Conservation (phyloP, 352 stramenopile species). For the Discostella stelligera region DNA sequence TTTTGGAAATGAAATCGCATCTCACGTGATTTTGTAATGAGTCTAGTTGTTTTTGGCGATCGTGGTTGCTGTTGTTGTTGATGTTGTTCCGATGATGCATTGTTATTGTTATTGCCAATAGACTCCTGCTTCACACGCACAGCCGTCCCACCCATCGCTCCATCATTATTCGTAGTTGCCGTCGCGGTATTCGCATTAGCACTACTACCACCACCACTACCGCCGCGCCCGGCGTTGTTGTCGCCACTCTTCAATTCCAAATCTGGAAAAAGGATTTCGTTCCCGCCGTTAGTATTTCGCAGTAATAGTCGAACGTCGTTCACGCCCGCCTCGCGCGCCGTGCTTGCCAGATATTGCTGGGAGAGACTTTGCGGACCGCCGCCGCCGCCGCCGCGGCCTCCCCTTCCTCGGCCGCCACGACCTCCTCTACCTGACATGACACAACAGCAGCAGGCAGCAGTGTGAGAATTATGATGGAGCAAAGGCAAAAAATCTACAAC, state of each 20-base stretch:
- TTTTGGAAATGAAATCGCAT: too few species aligned
- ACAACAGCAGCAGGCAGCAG: too few species aligned
- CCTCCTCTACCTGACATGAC: conserved; percentile 64
- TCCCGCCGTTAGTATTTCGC: conserved; percentile 3
- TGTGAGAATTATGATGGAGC: too few species aligned
- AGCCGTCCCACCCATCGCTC: conserved; percentile 20
- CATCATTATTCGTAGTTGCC: conserved; percentile 11
- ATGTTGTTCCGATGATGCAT: too few species aligned
- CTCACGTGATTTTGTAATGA: background rate
- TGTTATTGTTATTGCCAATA: background rate
- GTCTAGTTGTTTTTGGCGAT: background rate
- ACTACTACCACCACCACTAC: background rate
- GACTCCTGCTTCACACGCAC: background rate
- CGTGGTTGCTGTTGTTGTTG: background rate
- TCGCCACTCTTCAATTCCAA: conserved; percentile 57
- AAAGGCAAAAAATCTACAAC: too few species aligned
- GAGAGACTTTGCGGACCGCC: conserved; percentile 38
- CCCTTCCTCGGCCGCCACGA: conserved; percentile 28
- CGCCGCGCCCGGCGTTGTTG: conserved; percentile 2
- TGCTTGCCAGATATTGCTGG: conserved; percentile 58
- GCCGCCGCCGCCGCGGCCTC: conserved; percentile 27
- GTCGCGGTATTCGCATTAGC: background rate
- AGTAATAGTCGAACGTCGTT: conserved; percentile 53
- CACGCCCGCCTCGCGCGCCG: conserved; percentile 65
- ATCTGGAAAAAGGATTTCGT: conserved; percentile 53